Evolutionary conservation across 2,329 filamentous ascomycete species (phyloP).

Genomic region (Botrytis galanthina): DNA sequence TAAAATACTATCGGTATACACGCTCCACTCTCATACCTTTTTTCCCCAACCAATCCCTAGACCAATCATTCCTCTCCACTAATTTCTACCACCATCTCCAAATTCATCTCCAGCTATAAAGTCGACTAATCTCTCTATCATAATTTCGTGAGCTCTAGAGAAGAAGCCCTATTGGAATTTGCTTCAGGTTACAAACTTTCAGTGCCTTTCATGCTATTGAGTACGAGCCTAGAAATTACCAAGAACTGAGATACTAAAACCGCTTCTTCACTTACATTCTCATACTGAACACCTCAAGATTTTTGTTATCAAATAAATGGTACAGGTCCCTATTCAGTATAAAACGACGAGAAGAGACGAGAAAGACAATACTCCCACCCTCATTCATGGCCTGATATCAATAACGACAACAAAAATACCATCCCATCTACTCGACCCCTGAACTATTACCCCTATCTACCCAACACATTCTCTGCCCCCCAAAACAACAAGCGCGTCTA

Average conservation of each 20-base stretch:
- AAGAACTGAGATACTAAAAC: accelerated
- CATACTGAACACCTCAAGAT: not conserved
- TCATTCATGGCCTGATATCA: not conserved
- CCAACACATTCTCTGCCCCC: too few species aligned
- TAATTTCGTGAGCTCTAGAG: too few species aligned
- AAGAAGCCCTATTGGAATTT: too few species aligned
- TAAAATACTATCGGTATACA: too few species aligned
- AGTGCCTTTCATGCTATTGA: not conserved
- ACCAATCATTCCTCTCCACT: not conserved
- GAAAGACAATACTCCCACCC: not conserved
- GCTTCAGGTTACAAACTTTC: not conserved
- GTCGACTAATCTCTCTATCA: not conserved
- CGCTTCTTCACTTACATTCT: not conserved
- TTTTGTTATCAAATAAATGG: not conserved
- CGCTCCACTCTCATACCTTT: too few species aligned
- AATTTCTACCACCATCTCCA: accelerated
- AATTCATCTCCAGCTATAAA: not conserved
- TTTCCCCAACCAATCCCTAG: not conserved
- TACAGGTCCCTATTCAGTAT: not conserved
- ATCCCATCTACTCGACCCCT: not conserved
- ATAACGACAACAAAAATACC: accelerated
- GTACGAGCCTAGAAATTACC: not conserved
- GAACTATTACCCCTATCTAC: too few species aligned
- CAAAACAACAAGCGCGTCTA: too few species aligned
- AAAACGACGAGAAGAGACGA: not conserved